Base-by-base conservation (phyloP, 1,139 yeast genomes). In the Hyphopichia pseudoburtonii region DNA sequence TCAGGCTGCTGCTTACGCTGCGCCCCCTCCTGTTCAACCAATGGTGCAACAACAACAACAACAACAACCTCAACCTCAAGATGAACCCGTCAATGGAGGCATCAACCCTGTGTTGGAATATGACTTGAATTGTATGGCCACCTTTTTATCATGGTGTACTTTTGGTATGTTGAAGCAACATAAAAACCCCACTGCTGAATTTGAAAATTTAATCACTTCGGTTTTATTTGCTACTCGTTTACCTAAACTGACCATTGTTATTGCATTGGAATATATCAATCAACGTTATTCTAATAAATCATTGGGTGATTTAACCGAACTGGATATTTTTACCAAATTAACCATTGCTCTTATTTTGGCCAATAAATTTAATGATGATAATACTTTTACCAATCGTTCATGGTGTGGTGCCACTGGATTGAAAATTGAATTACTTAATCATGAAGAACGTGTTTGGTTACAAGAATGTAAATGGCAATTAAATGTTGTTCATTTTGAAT, bases 351-450 rank as follows among this genome's bases (percentile, higher is more conserved):
- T 92, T 33, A 77, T 92, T 28, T 70, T 92, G 45, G 95, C 97
- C 32, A 92, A 92, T 67, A 92, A 92, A 64, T 87, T 89, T 60
- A 89, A 90, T 57, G 97, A 92, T 61, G 98, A 92, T 66, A 89
- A 90, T 64, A 92, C 97, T 18, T 92, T 92, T 56, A 89, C 96
- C 43, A 92, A 90, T 65, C 82, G 82, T 55, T 88, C 96, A 8
- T 92, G 98, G 98, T 77, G 89, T 33, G 92, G 89, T 39, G 97
- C 97, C 17, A 86, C 97, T 11, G 95, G 95, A 18, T 73, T 92
- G 45, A 66, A 78, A 12, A 71, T 87, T 37, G 52, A 53, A 3
- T 65, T 73, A 28, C 70, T 92, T 44, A 88, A 90, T 52, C 56
- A 61, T 17, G 68, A 78, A 46, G 98, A 92, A 66, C 76, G 76